These are phyloP conservation scores for Neurospora sp. DNA, from an alignment of 495 filamentous ascomycete genomes.

Conservation along the genomic window DNA sequence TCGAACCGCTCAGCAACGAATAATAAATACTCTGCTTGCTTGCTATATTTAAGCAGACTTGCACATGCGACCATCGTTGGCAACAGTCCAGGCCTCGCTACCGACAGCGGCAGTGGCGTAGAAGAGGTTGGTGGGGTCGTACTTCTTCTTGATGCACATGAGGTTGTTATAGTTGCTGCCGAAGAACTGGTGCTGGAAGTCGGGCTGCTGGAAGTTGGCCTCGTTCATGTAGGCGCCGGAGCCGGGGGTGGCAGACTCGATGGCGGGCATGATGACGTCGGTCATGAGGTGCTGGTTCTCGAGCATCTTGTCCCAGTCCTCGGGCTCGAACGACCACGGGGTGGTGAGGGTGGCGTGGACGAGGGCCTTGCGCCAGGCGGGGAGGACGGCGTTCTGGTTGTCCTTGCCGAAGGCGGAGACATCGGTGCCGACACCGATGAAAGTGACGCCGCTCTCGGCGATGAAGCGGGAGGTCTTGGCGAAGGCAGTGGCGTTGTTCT, in stretches of 20 bases:
- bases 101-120: slow-evolving; percentile 42
- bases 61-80: slow-evolving; percentile 21
- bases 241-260: slow-evolving; percentile 28
- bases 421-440: slow-evolving; percentile 27
- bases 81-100: slow-evolving; percentile 20
- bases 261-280: slow-evolving; percentile 18
- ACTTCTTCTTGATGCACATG: slow-evolving; percentile 37
- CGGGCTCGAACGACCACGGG: slow-evolving; percentile 17
- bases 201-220: slow-evolving; percentile 34
- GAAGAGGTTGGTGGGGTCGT: slow-evolving; percentile 43
- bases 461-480: slow-evolving; percentile 31
- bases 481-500: slow-evolving; percentile 20
- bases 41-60: slow-evolving; percentile 2
- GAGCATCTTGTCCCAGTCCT: slow-evolving; percentile 12
- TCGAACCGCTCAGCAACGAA: background rate
- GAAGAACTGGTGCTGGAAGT: slow-evolving; percentile 44
- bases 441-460: slow-evolving; percentile 28
- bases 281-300: slow-evolving; percentile 22
- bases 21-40: background rate
- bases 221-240: slow-evolving; percentile 41
- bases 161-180: slow-evolving; percentile 38
- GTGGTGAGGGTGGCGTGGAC: slow-evolving; percentile 17
- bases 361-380: slow-evolving; percentile 26
- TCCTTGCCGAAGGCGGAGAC: slow-evolving; percentile 16
- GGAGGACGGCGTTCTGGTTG: slow-evolving; percentile 43